Evolutionary conservation across 2,329 filamentous ascomycete genomes (phyloP).

Genomic region (Lasiodiplodia theobromae): DNA sequence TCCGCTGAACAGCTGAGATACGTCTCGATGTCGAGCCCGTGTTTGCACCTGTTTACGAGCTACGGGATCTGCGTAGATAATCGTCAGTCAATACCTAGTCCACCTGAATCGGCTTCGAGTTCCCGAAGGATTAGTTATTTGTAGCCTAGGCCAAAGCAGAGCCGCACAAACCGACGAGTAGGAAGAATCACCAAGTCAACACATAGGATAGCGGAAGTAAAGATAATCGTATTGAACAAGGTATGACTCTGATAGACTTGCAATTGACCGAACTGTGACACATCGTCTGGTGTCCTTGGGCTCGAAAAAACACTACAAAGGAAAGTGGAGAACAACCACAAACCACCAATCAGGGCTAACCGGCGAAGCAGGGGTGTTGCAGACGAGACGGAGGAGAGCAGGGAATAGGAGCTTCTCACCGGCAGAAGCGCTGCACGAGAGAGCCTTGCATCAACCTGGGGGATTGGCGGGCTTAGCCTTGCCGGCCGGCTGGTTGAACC

Average conservation of each 20-base stretch:
- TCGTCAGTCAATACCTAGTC: neutral
- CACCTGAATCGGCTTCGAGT: neutral
- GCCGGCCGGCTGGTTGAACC: no score
- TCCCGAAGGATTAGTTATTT: neutral
- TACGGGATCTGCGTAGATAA: neutral
- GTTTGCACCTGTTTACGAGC: neutral
- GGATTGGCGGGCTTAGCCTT: neutral
- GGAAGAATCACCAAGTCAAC: neutral
- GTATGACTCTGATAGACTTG: slow-evolving; percentile 5
- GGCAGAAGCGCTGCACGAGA: neutral
- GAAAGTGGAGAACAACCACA: neutral
- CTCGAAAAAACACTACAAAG: neutral
- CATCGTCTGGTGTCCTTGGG: neutral
- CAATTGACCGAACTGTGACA: neutral
- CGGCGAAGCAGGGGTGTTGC: neutral
- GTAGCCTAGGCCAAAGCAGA: slow-evolving; percentile 13
- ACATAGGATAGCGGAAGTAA: neutral
- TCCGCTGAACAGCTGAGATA: neutral
- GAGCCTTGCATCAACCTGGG: neutral
- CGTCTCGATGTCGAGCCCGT: neutral
- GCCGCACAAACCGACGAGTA: neutral
- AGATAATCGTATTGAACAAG: slow-evolving; percentile 3
- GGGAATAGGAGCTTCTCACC: neutral
- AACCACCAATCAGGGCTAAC: neutral
- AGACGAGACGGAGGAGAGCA: neutral